Percentiles rank a stretch among this genome's conserved stretches.
phyloP scores from a whole-genome alignment of 805 yeast species.

The Dipodascopsis uninucleata region DNA sequence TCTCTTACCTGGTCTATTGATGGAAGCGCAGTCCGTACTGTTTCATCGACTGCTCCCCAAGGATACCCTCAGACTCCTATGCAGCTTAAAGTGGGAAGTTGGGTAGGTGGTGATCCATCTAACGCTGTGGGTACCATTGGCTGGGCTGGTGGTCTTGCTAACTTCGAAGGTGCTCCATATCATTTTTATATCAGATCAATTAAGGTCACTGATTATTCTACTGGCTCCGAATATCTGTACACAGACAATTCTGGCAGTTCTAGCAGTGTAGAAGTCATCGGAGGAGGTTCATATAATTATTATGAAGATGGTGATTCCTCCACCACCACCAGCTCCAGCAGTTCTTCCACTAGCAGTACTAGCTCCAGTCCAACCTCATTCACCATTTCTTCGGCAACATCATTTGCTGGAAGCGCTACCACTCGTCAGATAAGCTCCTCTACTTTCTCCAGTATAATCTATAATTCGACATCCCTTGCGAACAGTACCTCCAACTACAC shows the following conservation, averaged over 20 bases:
- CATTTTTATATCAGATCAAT: slow-evolving; percentile 59
- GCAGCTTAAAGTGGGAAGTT: slow-evolving; percentile 56
- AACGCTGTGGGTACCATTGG: slow-evolving; percentile 59
- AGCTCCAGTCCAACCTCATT: slow-evolving; percentile 23
- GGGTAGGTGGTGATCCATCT: slow-evolving; percentile 50
- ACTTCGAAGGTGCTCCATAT: slow-evolving; percentile 58
- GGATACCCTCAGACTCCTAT: slow-evolving; percentile 94
- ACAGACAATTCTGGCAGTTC: slow-evolving; percentile 41
- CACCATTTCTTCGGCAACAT: slow-evolving; percentile 21
- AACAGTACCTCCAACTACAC: too few species aligned
- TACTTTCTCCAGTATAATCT: too few species aligned
- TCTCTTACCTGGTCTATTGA: slow-evolving; percentile 67
- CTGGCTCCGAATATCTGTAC: slow-evolving; percentile 45
- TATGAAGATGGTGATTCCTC: slow-evolving; percentile 38
- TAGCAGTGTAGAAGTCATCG: slow-evolving; percentile 41
- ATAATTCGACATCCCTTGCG: too few species aligned
- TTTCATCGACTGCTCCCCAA: slow-evolving; percentile 36
- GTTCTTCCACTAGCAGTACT: slow-evolving; percentile 20
- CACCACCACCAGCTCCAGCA: slow-evolving; percentile 20
- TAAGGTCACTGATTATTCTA: slow-evolving; percentile 55
- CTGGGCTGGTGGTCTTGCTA: slow-evolving; percentile 76
- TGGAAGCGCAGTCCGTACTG: slow-evolving; percentile 62
- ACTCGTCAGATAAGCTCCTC: too few species aligned
- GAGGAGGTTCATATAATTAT: slow-evolving; percentile 55
- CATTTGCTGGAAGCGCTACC: too few species aligned